Conservation (phyloP, 768 basidiomycete genomes). For the Grammothele lineata region DNA sequence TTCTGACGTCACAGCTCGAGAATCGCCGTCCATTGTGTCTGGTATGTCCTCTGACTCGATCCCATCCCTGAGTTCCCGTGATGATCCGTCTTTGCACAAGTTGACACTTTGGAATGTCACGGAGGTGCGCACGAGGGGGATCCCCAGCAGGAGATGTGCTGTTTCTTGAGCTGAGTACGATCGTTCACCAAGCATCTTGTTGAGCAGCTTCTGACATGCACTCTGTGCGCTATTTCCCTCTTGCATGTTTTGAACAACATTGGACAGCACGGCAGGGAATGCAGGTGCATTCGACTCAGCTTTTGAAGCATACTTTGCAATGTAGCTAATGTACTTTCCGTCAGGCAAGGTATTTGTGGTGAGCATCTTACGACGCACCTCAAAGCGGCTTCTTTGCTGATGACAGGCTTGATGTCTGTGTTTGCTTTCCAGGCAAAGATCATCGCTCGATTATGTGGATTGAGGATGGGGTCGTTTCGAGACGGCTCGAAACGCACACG, state of each 20-base stretch:
- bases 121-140: background rate
- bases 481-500: background rate
- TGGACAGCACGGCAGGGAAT: background rate
- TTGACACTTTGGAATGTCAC: background rate
- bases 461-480: background rate
- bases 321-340: too few relatives aligned
- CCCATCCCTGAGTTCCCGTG: background rate
- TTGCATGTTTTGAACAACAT: background rate
- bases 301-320: background rate
- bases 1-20: background rate
- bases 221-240: background rate
- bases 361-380: background rate
- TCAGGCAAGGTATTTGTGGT: too few relatives aligned
- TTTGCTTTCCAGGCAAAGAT: background rate
- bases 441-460: background rate
- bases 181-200: constrained; percentile 1
- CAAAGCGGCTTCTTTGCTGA: background rate
- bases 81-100: background rate
- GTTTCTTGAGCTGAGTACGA: background rate
- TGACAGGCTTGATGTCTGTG: background rate
- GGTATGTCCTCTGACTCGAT: background rate
- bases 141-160: background rate
- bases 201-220: background rate
- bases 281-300: background rate
- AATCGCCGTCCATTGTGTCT: background rate